Conservation (phyloP, 2,329 filamentous ascomycete species). For the Paraconiothyrium brasiliense region DNA sequence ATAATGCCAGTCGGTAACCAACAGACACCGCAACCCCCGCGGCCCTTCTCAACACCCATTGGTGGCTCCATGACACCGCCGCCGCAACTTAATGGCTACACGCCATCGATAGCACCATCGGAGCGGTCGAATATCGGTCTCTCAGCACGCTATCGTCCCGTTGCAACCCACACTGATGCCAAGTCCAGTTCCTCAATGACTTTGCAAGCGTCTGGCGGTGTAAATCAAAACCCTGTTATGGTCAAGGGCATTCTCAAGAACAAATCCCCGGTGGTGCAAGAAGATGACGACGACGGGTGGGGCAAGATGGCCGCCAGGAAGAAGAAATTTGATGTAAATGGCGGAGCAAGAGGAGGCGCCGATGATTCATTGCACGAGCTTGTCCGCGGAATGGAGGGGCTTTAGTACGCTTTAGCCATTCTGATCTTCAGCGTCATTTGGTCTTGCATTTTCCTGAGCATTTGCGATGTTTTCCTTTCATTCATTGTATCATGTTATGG, state of each 20-base stretch:
- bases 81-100: slow-evolving; percentile 65
- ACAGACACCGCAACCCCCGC: slow-evolving; percentile 59
- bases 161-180: slow-evolving; percentile 63
- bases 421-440: not conserved
- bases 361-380: slow-evolving; percentile 36
- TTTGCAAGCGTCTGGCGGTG: slow-evolving; percentile 40
- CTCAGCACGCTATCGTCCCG: slow-evolving; percentile 88
- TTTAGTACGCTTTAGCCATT: slow-evolving; percentile 7
- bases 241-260: slow-evolving; percentile 50
- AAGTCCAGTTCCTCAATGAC: slow-evolving; percentile 42
- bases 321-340: slow-evolving; percentile 33
- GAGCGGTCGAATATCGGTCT: slow-evolving; percentile 94
- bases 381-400: slow-evolving; percentile 25
- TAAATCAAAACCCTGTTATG: slow-evolving; percentile 24
- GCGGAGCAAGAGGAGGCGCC: slow-evolving; percentile 25
- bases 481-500: not conserved
- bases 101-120: slow-evolving; percentile 91
- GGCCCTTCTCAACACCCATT: slow-evolving; percentile 34
- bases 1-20: slow-evolving; percentile 45
- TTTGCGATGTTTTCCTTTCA: not conserved
- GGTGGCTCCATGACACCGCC: slow-evolving; percentile 12
- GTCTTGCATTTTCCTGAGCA: slow-evolving; percentile 1
- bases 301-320: slow-evolving; percentile 42
- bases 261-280: slow-evolving; percentile 24
- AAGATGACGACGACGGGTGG: slow-evolving; percentile 48